Base-by-base conservation (phyloP, 2,329 filamentous ascomycete species). In the Fusarium neocosmosporiellum region DNA sequence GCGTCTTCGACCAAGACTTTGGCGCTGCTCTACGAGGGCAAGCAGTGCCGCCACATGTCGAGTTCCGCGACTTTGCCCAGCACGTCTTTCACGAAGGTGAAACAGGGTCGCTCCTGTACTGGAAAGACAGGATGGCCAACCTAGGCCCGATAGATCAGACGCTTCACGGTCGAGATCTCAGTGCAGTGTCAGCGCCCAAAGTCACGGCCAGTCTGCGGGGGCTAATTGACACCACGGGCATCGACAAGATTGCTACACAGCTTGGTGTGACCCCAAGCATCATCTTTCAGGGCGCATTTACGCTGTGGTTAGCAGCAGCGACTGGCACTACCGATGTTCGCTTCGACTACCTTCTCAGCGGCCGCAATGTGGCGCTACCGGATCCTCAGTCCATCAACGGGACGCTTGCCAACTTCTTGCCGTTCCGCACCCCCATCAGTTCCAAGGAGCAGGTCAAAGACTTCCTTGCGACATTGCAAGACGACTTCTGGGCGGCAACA, bases 321-420 rank as follows among this genome's bases (percentile, higher is more conserved):
- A 76, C 65, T 18, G 63, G 66, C 11, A 39, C 41, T 5, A 36
- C 37, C 10, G 78, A 79, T 37, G 72, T 82, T 22, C 60, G 66
- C 13, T 80, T 80, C 55, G 81, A 83, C 71, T 79, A 83, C 74
- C 80, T 83, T 46, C 66, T 80, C 58, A 82, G 78, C 2, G 82
- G 82, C 20, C 81, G 82, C 65, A 83, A 83, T 70, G 79, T 83
- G 24, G 77, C 78, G 33, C 67, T 83, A 33, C 72, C 70, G 34
- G 73, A 82, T 59, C 80, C 82, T 7, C 81, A 84, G 59, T 65
- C 65, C 36, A 81, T 83, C 72, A 80, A 81, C 68, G 82, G 82
- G 22, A 81, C 77, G 2, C 77, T 77, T 48, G 82, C 82, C 31
- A 82, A 83, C 72, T 83, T 84, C 67, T 27, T 72, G 9, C 69